Conservation (phyloP, 345 rosid genomes). For the Lepidium didymum region DNA sequence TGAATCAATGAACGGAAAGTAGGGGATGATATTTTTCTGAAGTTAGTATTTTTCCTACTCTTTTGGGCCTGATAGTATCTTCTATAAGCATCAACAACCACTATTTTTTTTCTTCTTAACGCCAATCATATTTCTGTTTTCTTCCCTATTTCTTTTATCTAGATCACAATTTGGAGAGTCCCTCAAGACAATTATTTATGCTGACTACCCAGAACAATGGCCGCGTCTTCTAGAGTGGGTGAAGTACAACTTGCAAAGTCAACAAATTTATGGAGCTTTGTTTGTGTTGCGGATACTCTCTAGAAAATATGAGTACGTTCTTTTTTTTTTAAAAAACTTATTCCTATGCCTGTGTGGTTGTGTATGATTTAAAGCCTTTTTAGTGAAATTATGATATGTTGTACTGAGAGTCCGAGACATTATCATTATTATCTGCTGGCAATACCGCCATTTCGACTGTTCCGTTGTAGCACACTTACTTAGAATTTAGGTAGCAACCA, state of each 20-base stretch:
- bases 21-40: background rate
- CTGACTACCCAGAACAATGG: conserved; percentile 99
- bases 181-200: conserved; percentile 86
- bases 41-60: background rate
- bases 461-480: background rate
- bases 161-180: conserved; percentile 98
- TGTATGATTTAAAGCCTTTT: background rate
- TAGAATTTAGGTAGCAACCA: background rate
- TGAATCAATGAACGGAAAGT: background rate
- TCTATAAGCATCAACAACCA: background rate
- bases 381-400: background rate
- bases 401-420: background rate
- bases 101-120: background rate
- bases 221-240: conserved; percentile 94
- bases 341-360: background rate
- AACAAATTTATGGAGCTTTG: conserved; percentile 86
- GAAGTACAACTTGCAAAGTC: conserved; percentile 79
- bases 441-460: background rate
- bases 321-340: background rate
- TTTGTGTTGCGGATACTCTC: conserved; percentile 89
- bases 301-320: conserved; percentile 90
- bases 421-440: background rate
- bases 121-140: background rate
- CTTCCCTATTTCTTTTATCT: background rate
- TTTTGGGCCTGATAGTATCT: background rate